Evolutionary conservation across 352 stramenopile species (phyloP).

Genomic region (Globisporangium middletonii): DNA sequence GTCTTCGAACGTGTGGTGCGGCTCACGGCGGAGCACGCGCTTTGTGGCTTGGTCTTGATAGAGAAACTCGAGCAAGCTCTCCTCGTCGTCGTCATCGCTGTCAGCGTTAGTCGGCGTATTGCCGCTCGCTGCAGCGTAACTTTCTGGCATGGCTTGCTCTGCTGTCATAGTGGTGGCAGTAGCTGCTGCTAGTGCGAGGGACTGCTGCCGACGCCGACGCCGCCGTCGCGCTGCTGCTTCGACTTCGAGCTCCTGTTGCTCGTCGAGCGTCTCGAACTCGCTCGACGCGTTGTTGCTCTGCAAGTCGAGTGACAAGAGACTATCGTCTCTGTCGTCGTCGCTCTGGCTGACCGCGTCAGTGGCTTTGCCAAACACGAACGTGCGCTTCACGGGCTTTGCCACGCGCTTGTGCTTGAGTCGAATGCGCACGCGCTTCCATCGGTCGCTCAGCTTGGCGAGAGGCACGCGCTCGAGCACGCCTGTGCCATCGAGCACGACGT

Average conservation of each 20-base stretch:
- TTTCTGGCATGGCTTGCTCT: too few species aligned
- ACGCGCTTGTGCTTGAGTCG: conserved; percentile 22
- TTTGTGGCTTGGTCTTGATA: conserved; percentile 52
- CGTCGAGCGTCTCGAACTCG: conserved; percentile 23
- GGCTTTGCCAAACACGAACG: conserved; percentile 41
- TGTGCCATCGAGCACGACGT: conserved; percentile 55
- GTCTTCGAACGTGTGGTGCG: conserved; percentile 23
- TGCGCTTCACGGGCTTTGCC: conserved; percentile 25
- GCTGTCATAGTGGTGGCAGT: too few species aligned
- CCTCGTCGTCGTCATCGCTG: conserved; percentile 2
- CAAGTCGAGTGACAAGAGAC: conserved; percentile 6
- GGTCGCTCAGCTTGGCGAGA: conserved; percentile 48
- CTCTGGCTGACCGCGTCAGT: not conserved
- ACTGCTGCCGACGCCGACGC: conserved; percentile 1
- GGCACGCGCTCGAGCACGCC: conserved; percentile 40
- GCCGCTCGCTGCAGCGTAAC: not conserved
- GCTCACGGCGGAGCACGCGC: conserved; percentile 28
- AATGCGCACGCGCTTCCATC: conserved; percentile 59
- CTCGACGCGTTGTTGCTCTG: conserved; percentile 16
- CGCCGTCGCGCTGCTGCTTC: conserved; percentile 20
- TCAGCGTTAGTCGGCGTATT: not conserved
- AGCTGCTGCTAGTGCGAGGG: not conserved
- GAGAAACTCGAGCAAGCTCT: conserved; percentile 30
- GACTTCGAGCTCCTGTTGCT: conserved; percentile 28
- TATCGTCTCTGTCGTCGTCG: not conserved